Conservation (phyloP, 495 filamentous ascomycete genomes). For the Chlorociboria aeruginascens region DNA sequence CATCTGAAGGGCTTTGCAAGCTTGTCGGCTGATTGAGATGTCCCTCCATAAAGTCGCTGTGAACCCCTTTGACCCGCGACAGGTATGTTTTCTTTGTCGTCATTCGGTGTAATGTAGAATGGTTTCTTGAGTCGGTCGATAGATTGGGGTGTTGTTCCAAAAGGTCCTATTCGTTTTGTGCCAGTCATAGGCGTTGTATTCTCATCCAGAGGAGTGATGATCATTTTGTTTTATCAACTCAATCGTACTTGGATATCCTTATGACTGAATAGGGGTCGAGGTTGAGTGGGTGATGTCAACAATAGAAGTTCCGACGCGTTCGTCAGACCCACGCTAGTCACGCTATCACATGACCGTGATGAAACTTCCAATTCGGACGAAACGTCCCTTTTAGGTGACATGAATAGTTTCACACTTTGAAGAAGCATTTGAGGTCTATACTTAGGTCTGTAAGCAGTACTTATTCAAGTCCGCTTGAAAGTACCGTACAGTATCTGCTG, state of each 20-base stretch:
- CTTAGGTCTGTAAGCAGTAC: too few species aligned
- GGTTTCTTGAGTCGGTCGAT: conserved; percentile 68
- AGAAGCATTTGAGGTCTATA: too few species aligned
- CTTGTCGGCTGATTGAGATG: conserved; percentile 47
- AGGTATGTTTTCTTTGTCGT: conserved; percentile 20
- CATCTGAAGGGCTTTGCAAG: conserved; percentile 88
- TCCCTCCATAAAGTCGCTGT: conserved; percentile 13
- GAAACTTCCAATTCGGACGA: too few species aligned
- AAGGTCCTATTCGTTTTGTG: conserved; percentile 12
- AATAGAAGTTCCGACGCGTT: neutral
- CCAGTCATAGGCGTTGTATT: conserved; percentile 6
- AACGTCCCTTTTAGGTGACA: too few species aligned
- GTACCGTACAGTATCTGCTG: too few species aligned
- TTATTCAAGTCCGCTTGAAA: too few species aligned
- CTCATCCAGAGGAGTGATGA: conserved; percentile 17
- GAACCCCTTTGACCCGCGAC: neutral
- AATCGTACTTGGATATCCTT: neutral
- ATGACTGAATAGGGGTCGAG: neutral
- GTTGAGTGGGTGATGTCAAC: neutral
- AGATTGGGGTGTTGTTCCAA: conserved; percentile 27
- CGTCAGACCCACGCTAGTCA: neutral
- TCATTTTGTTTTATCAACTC: conserved; percentile 1
- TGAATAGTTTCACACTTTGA: too few species aligned
- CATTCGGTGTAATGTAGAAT: conserved; percentile 40
- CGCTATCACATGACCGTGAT: too few species aligned